These are phyloP conservation scores for Chlamydomonas sp. DNA, from an alignment of 139 green algal species.

Conservation along the genomic window DNA sequence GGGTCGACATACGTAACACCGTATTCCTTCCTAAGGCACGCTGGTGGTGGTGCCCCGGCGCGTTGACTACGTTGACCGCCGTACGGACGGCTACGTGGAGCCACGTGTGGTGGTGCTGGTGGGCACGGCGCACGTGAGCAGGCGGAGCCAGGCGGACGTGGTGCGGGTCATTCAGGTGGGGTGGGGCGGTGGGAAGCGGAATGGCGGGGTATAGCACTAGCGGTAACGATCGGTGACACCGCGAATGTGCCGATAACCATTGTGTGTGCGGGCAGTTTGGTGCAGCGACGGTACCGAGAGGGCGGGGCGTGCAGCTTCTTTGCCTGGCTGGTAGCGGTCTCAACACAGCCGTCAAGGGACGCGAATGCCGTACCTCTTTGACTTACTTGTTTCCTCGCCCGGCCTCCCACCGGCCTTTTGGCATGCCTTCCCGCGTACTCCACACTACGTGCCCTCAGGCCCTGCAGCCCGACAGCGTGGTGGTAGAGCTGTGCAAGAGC, in stretches of 20 bases:
- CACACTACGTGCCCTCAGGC: background rate
- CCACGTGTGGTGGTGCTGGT: conserved; percentile 76
- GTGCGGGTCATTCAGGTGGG: conserved; percentile 60
- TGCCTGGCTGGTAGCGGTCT: no score
- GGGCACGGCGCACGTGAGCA: conserved; percentile 79
- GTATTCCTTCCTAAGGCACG: conserved; percentile 51
- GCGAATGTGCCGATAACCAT: background rate
- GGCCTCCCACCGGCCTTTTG: no score
- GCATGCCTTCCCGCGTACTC: no score
- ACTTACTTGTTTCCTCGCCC: no score
- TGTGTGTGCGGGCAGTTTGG: no score
- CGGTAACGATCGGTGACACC: no score
- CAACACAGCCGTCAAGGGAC: no score
- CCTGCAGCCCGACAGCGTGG: conserved; percentile 72
- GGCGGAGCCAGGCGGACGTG: conserved; percentile 66
- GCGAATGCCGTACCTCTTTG: no score
- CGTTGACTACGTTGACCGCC: conserved; percentile 69
- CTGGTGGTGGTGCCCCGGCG: conserved; percentile 71
- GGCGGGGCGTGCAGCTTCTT: no score
- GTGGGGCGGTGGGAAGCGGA: background rate
- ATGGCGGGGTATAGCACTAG: background rate
- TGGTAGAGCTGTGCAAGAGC: conserved; percentile 84
- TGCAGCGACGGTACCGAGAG: no score
- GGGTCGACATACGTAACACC: background rate
- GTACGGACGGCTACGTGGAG: conserved; percentile 81